Evolutionary conservation across 139 green algal species (phyloP), one percentile per base, ranked within the genome.

Genomic region (Asterochloris erici): DNA sequence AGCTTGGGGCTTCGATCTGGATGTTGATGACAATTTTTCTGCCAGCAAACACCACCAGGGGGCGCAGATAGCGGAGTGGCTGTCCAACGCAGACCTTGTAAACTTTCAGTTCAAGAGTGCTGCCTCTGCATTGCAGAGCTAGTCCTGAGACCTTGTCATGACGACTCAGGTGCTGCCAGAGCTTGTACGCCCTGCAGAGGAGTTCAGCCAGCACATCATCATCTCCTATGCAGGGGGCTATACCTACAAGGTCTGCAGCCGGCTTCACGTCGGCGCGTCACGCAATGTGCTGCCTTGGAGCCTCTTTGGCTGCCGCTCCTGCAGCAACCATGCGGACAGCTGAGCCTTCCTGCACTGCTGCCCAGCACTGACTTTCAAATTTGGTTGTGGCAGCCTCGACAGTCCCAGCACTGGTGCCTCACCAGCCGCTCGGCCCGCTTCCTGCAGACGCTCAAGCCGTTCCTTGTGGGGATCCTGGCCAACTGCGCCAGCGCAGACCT

Each of bases 161-260:
- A 54, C 38, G 6, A 54, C 38, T 10, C 47, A 80, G 76, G 23
- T 80, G 12, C 24, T 80, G n/a, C 76, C 76, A 2, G 10, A 54
- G 0, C 76, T 62, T 70, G 76, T 27, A 12, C 24, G 68, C 11
- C 76, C 76, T 60, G 23, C 60, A 13, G 76, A 62, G 21, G 68
- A 15, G 9, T 80, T 61, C 60, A 61, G 60, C 38, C 15, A 69
- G 24, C 68, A 80, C 23, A 24, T 80, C 21, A 62, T 80, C 10
- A 70, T 80, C 24, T 61, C 60, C 23, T 80, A 80, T 70, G 76
- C 24, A 21, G 76, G 54, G 14, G 60, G 76, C 16, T 80, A 80
- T n/a, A 69, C 47, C 47, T 80, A 80, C 69, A n/a, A 80, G 60
- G 76, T 70, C 17, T 71, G 66, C 66, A 71, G 17, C 19, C 66